Conservation (phyloP, 2,329 filamentous ascomycete genomes). For the Blastomyces percursus region DNA sequence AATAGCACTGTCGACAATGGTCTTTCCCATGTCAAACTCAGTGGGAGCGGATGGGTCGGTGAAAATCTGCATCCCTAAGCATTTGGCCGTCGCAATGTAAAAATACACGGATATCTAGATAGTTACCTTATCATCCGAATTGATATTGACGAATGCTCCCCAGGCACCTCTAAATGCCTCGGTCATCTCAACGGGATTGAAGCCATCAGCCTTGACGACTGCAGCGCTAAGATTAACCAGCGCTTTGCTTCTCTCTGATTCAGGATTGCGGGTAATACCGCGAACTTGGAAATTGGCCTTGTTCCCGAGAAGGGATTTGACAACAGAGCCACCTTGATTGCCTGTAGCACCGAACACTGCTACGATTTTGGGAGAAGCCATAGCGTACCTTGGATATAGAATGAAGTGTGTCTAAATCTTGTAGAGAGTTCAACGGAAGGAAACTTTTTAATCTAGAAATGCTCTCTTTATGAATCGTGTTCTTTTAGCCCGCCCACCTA, state of each 20-base stretch:
- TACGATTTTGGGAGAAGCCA: conserved; percentile 11
- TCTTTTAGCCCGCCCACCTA: not conserved
- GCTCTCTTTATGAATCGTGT: not conserved
- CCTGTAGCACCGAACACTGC: conserved; percentile 16
- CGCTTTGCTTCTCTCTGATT: conserved; percentile 15
- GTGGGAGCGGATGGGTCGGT: conserved; percentile 16
- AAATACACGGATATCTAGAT: not conserved
- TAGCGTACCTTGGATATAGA: not conserved
- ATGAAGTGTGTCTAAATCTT: not conserved
- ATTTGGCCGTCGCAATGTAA: not conserved
- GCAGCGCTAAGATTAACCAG: conserved; percentile 18
- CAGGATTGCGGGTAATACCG: conserved; percentile 15
- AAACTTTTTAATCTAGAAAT: not conserved
- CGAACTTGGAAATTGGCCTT: conserved; percentile 2
- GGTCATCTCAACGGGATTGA: conserved; percentile 15
- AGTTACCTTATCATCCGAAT: conserved; percentile 10
- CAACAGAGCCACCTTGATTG: conserved; percentile 7
- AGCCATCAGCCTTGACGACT: conserved; percentile 18
- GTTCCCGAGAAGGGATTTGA: not conserved
- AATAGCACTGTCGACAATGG: conserved; percentile 25
- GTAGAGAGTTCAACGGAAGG: not conserved
- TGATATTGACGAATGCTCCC: conserved; percentile 19
- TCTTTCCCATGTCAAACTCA: conserved; percentile 30
- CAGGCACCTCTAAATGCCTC: conserved; percentile 17
- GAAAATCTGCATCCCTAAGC: not conserved